Percentiles rank a stretch among this genome's conserved stretches.
Evolutionary conservation across 2,329 filamentous ascomycete genomes (phyloP).

Genomic region (Alternaria panax): DNA sequence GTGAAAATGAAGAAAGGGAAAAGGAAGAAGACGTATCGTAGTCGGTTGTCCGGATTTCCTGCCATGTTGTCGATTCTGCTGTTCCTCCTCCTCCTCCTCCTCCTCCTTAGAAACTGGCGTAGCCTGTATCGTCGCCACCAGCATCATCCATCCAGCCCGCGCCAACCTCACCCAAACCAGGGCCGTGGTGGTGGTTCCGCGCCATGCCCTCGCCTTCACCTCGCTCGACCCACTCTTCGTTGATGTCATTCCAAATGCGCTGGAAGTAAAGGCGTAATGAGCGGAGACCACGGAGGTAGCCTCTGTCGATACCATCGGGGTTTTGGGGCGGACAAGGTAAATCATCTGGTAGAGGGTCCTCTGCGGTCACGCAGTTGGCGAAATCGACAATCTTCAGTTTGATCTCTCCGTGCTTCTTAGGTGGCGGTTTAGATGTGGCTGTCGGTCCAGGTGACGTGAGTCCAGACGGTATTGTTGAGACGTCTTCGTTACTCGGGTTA

Average conservation of each 20-base stretch:
- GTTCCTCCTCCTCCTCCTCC: neutral
- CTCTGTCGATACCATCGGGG: conserved; percentile 81
- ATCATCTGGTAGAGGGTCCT: conserved; percentile 69
- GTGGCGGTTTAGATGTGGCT: conserved; percentile 16
- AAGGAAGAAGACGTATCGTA: neutral
- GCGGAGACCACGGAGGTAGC: conserved; percentile 85
- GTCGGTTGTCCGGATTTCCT: neutral
- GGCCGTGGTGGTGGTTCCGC: conserved; percentile 40
- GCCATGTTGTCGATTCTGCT: neutral
- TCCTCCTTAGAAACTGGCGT: conserved; percentile 45
- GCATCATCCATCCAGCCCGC: conserved; percentile 46
- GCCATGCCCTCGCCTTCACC: conserved; percentile 53
- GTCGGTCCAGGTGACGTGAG: conserved; percentile 27
- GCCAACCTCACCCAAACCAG: conserved; percentile 43
- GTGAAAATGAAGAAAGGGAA: neutral
- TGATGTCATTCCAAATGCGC: conserved; percentile 81
- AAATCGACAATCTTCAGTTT: conserved; percentile 99
- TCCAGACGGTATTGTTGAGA: conserved; percentile 34
- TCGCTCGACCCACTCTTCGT: conserved; percentile 54
- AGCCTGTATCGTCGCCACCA: conserved; percentile 45
- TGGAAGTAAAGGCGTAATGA: conserved; percentile 85
- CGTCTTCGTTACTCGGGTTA: conserved; percentile 30
- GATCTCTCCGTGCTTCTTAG: conserved; percentile 61
- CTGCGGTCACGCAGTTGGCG: conserved; percentile 92
- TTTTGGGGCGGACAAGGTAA: conserved; percentile 79